Percentiles rank a stretch among this genome's conserved stretches.
phyloP scores from a whole-genome alignment of 306 rosid species.

The Cicer judaicum region DNA sequence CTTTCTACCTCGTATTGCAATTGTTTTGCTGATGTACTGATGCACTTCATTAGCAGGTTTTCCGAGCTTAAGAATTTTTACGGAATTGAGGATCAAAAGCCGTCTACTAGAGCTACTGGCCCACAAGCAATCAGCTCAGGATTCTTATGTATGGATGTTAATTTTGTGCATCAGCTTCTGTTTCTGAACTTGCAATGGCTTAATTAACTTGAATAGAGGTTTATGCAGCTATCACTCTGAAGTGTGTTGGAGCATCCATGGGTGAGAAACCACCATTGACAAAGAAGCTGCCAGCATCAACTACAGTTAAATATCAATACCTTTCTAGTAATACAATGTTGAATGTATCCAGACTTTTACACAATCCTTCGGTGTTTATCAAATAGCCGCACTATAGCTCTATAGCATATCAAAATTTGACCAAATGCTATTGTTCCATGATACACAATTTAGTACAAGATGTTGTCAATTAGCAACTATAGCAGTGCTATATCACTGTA shows the following conservation, averaged over 20 bases:
- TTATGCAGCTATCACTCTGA: constrained; percentile 83
- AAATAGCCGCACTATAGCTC: too few species aligned
- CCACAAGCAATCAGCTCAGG: constrained; percentile 86
- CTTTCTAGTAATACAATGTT: constrained; percentile 30
- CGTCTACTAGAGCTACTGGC: constrained; percentile 57
- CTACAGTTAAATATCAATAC: constrained; percentile 58
- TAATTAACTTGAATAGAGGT: constrained; percentile 39
- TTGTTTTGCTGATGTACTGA: constrained; percentile 31
- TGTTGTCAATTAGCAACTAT: too few species aligned
- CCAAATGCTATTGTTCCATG: too few species aligned
- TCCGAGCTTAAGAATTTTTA: constrained; percentile 72
- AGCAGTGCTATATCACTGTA: too few species aligned
- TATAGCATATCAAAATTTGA: too few species aligned
- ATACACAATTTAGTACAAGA: too few species aligned
- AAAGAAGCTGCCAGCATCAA: constrained; percentile 86
- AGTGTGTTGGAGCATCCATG: constrained; percentile 91
- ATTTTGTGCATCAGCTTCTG: constrained; percentile 5
- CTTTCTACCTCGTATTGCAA: constrained; percentile 6
- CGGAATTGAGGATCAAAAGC: constrained; percentile 83
- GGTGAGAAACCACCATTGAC: constrained; percentile 82
- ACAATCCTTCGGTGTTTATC: background rate
- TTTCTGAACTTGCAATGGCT: constrained; percentile 13
- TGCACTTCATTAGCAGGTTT: constrained; percentile 62
- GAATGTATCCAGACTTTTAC: constrained; percentile 27
- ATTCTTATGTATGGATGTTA: constrained; percentile 66